A percentile compares a stretch with the other conserved stretches of the same genome.
These are phyloP conservation scores for Firmiana major DNA, from an alignment of 345 rosid genomes.

Conservation along the genomic window DNA sequence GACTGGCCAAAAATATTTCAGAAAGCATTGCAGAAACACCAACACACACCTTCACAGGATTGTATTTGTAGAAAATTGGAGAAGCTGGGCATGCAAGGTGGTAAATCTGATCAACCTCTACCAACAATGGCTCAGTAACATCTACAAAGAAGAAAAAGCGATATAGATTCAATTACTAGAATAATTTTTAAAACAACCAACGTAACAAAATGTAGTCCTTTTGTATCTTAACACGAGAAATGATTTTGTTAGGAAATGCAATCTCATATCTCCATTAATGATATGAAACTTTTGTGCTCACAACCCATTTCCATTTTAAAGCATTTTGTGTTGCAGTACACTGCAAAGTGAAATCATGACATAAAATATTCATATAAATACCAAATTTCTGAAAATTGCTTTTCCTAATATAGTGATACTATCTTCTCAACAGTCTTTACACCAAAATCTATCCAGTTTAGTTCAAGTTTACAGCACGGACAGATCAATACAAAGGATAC, in stretches of 20 bases:
- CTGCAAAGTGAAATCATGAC: not conserved
- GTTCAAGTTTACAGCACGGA: not conserved
- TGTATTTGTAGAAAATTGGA: slow-evolving; percentile 90
- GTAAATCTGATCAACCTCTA: slow-evolving; percentile 95
- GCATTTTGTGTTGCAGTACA: not conserved
- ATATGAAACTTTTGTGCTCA: not conserved
- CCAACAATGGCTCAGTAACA: slow-evolving; percentile 78
- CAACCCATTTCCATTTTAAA: not conserved
- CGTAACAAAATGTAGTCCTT: not conserved
- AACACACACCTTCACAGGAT: slow-evolving; percentile 83
- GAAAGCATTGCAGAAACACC: not conserved
- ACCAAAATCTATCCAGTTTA: too few relatives aligned
- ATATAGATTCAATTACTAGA: slow-evolving; percentile 1
- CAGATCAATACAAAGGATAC: not conserved
- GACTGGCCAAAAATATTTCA: not conserved
- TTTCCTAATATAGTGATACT: not conserved
- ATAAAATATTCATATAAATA: not conserved
- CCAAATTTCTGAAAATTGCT: not conserved
- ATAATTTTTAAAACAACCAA: not conserved
- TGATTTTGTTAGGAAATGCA: too few relatives aligned
- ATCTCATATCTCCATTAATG: not conserved
- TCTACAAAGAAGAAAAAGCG: slow-evolving; percentile 35
- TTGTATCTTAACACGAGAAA: not conserved
- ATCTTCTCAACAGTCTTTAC: not conserved
- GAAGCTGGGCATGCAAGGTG: slow-evolving; percentile 99